Conservation (phyloP, 768 basidiomycete genomes). For the Terana coerulea region DNA sequence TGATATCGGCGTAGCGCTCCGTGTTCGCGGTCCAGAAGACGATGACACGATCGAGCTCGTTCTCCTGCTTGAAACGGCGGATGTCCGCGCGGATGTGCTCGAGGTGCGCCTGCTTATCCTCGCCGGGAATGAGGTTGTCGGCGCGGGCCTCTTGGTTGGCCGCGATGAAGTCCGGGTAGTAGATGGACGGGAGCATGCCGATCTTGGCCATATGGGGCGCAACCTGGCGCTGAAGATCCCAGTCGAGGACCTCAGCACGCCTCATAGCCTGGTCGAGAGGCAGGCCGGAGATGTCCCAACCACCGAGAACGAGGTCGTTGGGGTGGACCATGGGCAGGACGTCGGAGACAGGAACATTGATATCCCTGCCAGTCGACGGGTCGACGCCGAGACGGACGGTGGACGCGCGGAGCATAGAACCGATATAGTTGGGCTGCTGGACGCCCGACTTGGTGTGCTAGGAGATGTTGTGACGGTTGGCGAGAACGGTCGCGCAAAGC, state of each 20-base stretch:
- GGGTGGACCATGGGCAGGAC: conserved; percentile 98
- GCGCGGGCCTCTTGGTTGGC: conserved; percentile 97
- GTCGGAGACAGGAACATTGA: conserved; percentile 89
- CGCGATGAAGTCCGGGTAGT: conserved; percentile 97
- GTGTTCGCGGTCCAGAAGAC: conserved; percentile 99
- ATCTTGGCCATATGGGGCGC: conserved; percentile 78
- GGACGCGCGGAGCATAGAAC: conserved; percentile 92
- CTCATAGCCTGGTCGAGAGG: conserved; percentile 90
- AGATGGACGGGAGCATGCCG: conserved; percentile 85
- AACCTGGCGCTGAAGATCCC: conserved; percentile 95
- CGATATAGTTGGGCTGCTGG: conserved; percentile 97
- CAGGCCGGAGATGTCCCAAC: conserved; percentile 93
- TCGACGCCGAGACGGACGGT: conserved; percentile 91
- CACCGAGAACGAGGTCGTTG: conserved; percentile 94
- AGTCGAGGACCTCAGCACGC: conserved; percentile 91
- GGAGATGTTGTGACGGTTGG: conserved; percentile 89
- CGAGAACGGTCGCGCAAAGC: conserved; percentile 89
- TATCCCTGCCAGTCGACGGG: conserved; percentile 75
- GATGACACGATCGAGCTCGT: conserved; percentile 82
- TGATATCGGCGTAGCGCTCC: conserved; percentile 94
- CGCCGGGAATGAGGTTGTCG: conserved; percentile 85
- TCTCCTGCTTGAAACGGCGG: conserved; percentile 81
- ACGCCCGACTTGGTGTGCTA: conserved; percentile 94
- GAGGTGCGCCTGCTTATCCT: conserved; percentile 86
- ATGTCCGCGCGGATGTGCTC: conserved; percentile 93